Base-by-base conservation (phyloP, 441 rosid species). In the Melastoma candidum region DNA sequence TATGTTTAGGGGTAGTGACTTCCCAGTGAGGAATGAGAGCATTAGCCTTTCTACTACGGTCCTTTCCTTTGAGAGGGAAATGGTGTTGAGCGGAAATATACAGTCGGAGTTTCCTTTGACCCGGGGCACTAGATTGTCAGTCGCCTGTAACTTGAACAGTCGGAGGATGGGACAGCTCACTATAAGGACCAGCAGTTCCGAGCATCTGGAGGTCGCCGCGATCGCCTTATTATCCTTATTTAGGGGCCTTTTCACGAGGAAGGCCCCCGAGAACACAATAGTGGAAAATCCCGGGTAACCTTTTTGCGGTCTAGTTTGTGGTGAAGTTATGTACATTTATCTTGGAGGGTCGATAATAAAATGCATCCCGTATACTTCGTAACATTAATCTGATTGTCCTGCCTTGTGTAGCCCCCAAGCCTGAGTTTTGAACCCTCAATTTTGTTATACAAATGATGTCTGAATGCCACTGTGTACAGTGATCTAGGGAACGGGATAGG, bases 161-260 rank as follows among this genome's bases (percentile, higher is more conserved):
- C 76, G 71, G 75, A 81, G 75, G 63, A 74, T 82, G 92, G 97
- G 98, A 45, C 77, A 82, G 73, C 49, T 92, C 14, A 58, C 71
- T 45, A 27, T 92, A 51, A 88, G 77, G 77, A 70, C 76, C 48
- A 82, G 71, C 59, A 85, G 82, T 73, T 77, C 95, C 2, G 78
- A 78, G 67, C 92, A 78, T 48, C 51, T 82, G 73, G 87, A 82
- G 74, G 70, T 82, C 63, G 92, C 84, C 48, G 46, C 82, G 44
- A 51, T 88, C 48, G 84, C 90, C 11, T 58, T 74, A 49, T 62
- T 78, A 67, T 75, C 97, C 55, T 58, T 84, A 60, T 63, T 81
- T 26, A 77, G 71, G 76, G 77, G 73, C 49, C 62, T 92, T 11
- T 52, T 77, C 32, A 72, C 71, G 17, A 68, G 78, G 60, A 88